A percentile compares a stretch with the other conserved stretches of the same genome.
These are phyloP conservation scores for Peniophora sp. DNA, from an alignment of 1,284 basidiomycete species.

Conservation along the genomic window DNA sequence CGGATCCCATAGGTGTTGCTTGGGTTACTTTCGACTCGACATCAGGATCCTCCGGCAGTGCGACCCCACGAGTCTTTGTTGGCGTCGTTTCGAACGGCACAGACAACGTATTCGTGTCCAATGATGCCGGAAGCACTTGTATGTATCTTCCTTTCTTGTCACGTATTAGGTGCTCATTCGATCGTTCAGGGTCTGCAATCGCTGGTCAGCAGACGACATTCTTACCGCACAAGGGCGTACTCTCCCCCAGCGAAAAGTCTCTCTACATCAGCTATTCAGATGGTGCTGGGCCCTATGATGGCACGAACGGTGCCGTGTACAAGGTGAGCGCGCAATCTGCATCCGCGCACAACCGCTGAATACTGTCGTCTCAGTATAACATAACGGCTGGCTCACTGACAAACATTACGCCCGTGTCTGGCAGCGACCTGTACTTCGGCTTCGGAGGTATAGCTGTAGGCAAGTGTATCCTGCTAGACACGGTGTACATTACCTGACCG, in stretches of 20 bases:
- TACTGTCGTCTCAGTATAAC: slow-evolving; percentile 26
- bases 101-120: slow-evolving; percentile 47
- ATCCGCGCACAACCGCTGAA: neutral
- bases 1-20: slow-evolving; percentile 47
- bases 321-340: neutral
- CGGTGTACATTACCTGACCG: no score
- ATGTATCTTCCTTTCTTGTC: slow-evolving; percentile 8
- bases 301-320: slow-evolving; percentile 26
- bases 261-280: slow-evolving; percentile 52
- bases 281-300: slow-evolving; percentile 47
- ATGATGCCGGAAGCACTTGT: slow-evolving; percentile 52
- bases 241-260: slow-evolving; percentile 46
- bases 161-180: slow-evolving; percentile 2
- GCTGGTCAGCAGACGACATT: slow-evolving; percentile 49
- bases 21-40: slow-evolving; percentile 62
- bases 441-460: slow-evolving; percentile 50
- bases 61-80: slow-evolving; percentile 59
- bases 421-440: slow-evolving; percentile 36
- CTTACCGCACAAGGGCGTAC: slow-evolving; percentile 57
- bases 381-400: slow-evolving; percentile 45
- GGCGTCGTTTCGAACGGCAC: slow-evolving; percentile 52
- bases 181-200: slow-evolving; percentile 41
- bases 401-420: slow-evolving; percentile 24
- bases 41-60: slow-evolving; percentile 39
- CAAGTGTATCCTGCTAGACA: no score